Conservation (phyloP, 2,329 filamentous ascomycete species). For the Colletotrichum spinosum region DNA sequence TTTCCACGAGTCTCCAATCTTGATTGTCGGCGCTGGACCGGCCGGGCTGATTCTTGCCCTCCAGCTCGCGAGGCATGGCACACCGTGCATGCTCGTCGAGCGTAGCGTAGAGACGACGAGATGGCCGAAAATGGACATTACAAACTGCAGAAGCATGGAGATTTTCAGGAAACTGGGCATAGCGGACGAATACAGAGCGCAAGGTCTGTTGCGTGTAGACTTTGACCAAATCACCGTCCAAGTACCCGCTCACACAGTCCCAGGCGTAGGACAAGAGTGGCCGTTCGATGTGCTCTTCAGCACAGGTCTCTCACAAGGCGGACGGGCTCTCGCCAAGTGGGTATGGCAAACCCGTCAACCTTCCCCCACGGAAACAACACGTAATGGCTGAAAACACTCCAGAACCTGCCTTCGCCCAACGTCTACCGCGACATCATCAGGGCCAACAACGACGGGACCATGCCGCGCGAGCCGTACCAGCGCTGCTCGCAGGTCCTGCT, state of each 20-base stretch:
- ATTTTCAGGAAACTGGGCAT: conserved; percentile 1
- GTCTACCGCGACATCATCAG: neutral
- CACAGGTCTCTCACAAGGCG: neutral
- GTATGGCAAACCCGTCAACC: too few relatives aligned
- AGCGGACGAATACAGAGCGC: neutral
- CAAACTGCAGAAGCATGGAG: conserved; percentile 13
- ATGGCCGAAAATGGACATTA: conserved; percentile 12
- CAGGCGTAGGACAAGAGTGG: neutral
- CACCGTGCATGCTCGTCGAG: conserved; percentile 44
- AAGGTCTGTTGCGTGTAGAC: neutral
- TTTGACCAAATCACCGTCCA: neutral
- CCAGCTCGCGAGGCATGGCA: conserved; percentile 62
- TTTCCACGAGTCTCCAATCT: neutral
- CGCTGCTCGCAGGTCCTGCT: conserved; percentile 5
- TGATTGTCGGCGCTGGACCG: conserved; percentile 62
- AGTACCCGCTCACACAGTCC: neutral
- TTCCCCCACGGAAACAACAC: too few relatives aligned
- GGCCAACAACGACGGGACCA: neutral
- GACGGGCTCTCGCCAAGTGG: neutral
- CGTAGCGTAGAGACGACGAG: conserved; percentile 4
- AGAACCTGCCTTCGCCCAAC: conserved; percentile 2
- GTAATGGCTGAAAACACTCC: neutral
- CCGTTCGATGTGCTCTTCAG: conserved; percentile 7
- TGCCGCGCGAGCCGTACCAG: neutral
- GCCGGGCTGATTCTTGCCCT: conserved; percentile 60